Evolutionary conservation across 2,329 filamentous ascomycete genomes (phyloP), one percentile per base, ranked within the genome.

Genomic region (Aspergillus piperis): DNA sequence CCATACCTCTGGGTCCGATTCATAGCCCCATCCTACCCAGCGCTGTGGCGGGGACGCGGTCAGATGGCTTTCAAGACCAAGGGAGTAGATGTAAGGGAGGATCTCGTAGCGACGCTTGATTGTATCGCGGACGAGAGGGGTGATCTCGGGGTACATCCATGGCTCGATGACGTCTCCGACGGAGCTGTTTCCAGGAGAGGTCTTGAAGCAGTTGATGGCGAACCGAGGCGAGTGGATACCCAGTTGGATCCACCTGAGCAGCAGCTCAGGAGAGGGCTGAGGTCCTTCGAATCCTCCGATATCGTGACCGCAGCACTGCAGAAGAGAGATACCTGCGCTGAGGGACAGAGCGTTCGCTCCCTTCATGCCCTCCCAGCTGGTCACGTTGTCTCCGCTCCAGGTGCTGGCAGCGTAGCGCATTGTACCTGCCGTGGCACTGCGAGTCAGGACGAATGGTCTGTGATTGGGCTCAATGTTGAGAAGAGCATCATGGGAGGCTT

Each of bases 161-260:
- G 89, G 89, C 75, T 91, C 88, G 60, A 91, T 91, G 0, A 91
- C 88, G 38, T 90, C 88, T 7, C 89, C 89, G 23, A 90, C 81
- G 0, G 80, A 80, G 67, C 87, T 90, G 73, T 91, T 86, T 0
- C 83, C 78, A 0, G 84, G 82, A 0, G 83, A 84, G 0, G 89
- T 91, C 77, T 91, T 91, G 83, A 88, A 91, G 74, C 89, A 91
- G 74, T 91, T 91, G 78, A 91, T 91, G 10, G 89, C 87, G 67
- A 91, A 91, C 0, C 89, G 85, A 0, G 86, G 83, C 1, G 87
- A 88, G 75, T 90, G 84, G 61, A 87, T 84, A 5, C 88, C 89
- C 2, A 90, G 81, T 69, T 91, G 89, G 11, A 91, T 81, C 89
- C 89, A 92, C 30, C 89, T 85, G 2, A 91, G 83, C 0, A 91